A percentile compares a stretch with the other conserved stretches of the same genome.
Conservation (phyloP, 2,329 filamentous ascomycete genomes). For the Plectosphaerella sp. region DNA sequence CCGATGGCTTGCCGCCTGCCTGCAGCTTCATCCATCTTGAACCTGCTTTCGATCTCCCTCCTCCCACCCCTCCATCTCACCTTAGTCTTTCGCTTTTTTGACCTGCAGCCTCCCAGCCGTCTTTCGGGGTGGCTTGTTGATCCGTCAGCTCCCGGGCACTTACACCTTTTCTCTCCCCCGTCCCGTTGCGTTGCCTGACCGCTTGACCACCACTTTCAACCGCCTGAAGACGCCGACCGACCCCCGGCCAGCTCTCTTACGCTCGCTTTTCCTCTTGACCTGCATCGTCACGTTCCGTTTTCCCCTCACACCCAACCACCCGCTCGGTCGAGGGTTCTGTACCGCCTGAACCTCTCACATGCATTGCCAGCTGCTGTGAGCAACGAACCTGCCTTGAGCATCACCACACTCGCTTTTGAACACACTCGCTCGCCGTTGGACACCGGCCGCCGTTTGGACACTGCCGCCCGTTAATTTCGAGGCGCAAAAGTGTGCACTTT, state of each 20-base stretch:
- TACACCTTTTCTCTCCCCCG: not conserved
- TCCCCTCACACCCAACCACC: not conserved
- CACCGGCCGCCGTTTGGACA: not conserved
- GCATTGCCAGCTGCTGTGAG: not conserved
- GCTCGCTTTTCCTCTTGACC: not conserved
- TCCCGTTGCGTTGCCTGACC: not conserved
- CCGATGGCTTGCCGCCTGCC: not conserved
- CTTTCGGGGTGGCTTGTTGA: constrained; percentile 1
- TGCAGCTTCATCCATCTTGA: not conserved
- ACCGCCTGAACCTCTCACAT: not conserved
- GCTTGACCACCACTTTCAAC: not conserved
- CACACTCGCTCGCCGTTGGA: not conserved
- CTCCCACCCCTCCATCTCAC: not conserved
- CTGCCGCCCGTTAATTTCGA: too few relatives aligned
- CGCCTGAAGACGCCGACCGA: not conserved
- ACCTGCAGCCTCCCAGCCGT: not conserved
- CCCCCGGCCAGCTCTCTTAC: not conserved
- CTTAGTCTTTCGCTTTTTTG: not conserved
- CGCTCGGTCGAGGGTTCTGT: not conserved
- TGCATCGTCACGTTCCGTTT: not conserved
- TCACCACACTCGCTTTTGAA: constrained; percentile 2
- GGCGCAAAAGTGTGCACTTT: too few relatives aligned
- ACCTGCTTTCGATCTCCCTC: not conserved
- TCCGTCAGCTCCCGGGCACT: not conserved
- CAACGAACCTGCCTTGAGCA: not conserved